Base-by-base conservation (phyloP, 495 filamentous ascomycete genomes). In the Pseudevernia furfuracea region DNA sequence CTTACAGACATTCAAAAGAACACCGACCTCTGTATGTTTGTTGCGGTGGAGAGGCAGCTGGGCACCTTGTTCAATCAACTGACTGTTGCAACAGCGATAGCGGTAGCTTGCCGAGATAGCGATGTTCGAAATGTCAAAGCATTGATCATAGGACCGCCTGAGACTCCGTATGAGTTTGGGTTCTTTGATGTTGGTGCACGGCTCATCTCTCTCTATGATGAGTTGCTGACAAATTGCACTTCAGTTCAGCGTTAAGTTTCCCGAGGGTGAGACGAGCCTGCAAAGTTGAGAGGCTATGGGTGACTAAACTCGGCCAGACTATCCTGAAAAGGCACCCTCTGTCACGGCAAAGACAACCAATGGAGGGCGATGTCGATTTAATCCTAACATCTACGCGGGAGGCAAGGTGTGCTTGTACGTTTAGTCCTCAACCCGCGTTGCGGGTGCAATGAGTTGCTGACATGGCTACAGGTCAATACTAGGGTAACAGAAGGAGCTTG, bases 121-220 rank as follows among this genome's bases (percentile, higher is more conserved):
- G 91, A 98, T 74, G 87, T 97, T 58, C 87, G 92, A 39, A 87
- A 93, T 66, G 88, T 98, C 49, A 87, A 84, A 68, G 95, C 93
- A 41, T 74, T 97, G 58, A 90, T 98, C 65, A 84, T 98, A 61
- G 94, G 94, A 0, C 93, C 95, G 11, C 92, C 94, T 58, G 92
- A 93, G 61, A 96, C 94, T 0, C 92, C 94, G 0, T 98, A 98
- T 73, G 91, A 97, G 69, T 95, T 96, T 71, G 94, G 93, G 6
- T 97, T 96, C 80, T 98, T 96, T 71, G 90, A 96, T 84, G 91
- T 93, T 14, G 23, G 62, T 59, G 56, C 25, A 43, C 23, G 58
- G 17, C 23, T 12, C 25, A 32, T 65, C 14, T 19, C 55, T 32
- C 61, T 21, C 15, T 49, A 44, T 1, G 34, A 38, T 41, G 48